Percentiles rank a stretch among this genome's conserved stretches.
Evolutionary conservation across 768 basidiomycete species (phyloP).

Genomic region (Calocybe cyanea): DNA sequence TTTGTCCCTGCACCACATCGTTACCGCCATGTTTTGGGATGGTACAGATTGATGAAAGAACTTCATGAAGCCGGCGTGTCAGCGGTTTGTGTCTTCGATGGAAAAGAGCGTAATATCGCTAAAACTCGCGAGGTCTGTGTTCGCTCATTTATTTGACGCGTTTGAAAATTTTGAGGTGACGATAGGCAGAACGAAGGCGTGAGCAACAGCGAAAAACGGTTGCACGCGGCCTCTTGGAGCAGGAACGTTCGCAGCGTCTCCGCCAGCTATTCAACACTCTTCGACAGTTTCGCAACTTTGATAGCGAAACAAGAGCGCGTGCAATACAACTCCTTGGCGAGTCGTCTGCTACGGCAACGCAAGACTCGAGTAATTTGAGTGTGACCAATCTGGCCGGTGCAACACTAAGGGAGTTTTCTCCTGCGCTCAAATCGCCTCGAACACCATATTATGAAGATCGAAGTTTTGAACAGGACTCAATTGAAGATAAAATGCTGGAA

Average conservation of each 20-base stretch:
- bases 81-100: conserved; percentile 80
- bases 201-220: conserved; percentile 43
- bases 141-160: background rate
- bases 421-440: background rate
- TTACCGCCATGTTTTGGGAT: conserved; percentile 71
- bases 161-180: background rate
- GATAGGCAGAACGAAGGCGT: conserved; percentile 53
- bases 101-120: conserved; percentile 58
- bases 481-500: conserved; percentile 7
- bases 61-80: conserved; percentile 51
- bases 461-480: background rate
- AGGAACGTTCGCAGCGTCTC: conserved; percentile 53
- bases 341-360: background rate
- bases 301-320: conserved; percentile 23
- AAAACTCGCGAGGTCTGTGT: conserved; percentile 65
- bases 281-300: conserved; percentile 32
- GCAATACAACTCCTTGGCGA: conserved; percentile 14
- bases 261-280: conserved; percentile 37
- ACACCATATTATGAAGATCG: no score
- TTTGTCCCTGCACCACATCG: conserved; percentile 63
- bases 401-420: background rate
- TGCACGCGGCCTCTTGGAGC: conserved; percentile 56
- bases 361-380: background rate
- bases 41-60: conserved; percentile 69
- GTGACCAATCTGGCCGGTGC: background rate